Conservation (phyloP, 2,329 filamentous ascomycete genomes). For the Hortaea werneckii region DNA sequence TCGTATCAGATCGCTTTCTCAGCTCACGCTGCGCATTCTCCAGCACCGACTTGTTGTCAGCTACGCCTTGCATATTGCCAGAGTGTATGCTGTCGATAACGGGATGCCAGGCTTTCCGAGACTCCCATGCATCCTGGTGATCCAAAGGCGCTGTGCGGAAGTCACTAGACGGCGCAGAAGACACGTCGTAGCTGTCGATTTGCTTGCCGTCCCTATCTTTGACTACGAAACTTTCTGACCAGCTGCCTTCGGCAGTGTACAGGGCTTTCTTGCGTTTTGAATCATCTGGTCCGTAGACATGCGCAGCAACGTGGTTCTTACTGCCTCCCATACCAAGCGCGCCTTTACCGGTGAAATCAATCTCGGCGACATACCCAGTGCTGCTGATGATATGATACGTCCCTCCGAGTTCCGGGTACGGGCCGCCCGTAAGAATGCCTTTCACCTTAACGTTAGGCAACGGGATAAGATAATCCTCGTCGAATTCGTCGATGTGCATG, state of each 20-base stretch:
- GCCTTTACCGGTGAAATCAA: constrained; percentile 37
- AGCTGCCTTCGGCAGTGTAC: constrained; percentile 32
- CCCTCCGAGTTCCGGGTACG: constrained; percentile 36
- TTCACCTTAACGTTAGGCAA: constrained; percentile 38
- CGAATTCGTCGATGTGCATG: constrained; percentile 32
- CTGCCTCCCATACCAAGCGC: constrained; percentile 29
- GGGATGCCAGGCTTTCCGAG: constrained; percentile 32
- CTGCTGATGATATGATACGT: constrained; percentile 33
- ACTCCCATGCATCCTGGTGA: constrained; percentile 37
- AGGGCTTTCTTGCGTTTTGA: constrained; percentile 23
- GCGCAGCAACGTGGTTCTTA: constrained; percentile 34
- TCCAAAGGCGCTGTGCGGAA: constrained; percentile 22
- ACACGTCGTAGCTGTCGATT: constrained; percentile 28
- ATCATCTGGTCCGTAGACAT: constrained; percentile 24
- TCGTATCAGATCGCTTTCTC: constrained; percentile 28
- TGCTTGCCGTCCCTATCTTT: constrained; percentile 25
- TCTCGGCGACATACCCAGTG: constrained; percentile 31
- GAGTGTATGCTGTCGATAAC: constrained; percentile 29
- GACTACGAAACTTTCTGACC: constrained; percentile 32
- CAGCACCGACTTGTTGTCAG: constrained; percentile 20
- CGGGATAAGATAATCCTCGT: constrained; percentile 37
- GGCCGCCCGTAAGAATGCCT: constrained; percentile 32
- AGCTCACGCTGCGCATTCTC: constrained; percentile 31
- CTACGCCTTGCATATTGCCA: constrained; percentile 34
- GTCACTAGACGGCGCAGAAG: constrained; percentile 11